These are phyloP conservation scores for Asclepias syriaca DNA, from an alignment of 257 asterid species.

Conservation along the genomic window DNA sequence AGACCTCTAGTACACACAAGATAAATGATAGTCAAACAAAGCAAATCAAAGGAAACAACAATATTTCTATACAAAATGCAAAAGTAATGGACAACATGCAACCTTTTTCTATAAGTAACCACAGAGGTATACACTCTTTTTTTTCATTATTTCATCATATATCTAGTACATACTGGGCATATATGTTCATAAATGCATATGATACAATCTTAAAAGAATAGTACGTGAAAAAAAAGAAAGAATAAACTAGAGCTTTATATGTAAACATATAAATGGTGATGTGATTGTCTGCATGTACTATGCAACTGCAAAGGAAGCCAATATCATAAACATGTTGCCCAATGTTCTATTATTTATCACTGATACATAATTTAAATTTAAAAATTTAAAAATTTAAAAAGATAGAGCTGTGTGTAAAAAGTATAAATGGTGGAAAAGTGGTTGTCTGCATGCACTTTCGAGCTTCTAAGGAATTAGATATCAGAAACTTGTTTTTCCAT, in stretches of 20 bases:
- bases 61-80: not conserved
- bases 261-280: not conserved
- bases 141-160: not conserved
- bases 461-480: no score
- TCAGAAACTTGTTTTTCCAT: not conserved
- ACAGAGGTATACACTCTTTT: not conserved
- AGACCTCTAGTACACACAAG: conserved; percentile 62
- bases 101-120: not conserved
- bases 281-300: no score
- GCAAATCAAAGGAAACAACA: not conserved
- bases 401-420: no score
- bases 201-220: not conserved
- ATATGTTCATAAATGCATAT: not conserved
- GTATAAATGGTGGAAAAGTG: no score
- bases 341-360: not conserved
- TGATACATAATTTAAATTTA: not conserved
- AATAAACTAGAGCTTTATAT: not conserved
- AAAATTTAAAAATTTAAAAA: no score
- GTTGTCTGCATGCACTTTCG: no score
- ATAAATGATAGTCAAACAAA: not conserved
- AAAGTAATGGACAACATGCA: not conserved
- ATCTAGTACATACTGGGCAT: not conserved
- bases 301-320: not conserved
- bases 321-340: not conserved
- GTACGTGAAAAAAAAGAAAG: no score